Conservation (phyloP, 768 basidiomycete genomes). For the Rhizopogon vesiculosus region DNA sequence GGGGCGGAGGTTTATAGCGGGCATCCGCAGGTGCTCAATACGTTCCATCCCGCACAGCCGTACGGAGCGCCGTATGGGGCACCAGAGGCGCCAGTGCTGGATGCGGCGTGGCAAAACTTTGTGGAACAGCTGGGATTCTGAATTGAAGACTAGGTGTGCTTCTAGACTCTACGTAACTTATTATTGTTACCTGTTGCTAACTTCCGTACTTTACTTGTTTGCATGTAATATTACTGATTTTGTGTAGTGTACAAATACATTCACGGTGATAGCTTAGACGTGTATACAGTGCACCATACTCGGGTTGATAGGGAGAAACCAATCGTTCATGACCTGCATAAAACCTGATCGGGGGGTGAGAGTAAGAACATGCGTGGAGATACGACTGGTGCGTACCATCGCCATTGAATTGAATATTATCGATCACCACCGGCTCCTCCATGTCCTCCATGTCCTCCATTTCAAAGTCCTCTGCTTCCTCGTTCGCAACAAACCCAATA, state of each 20-base stretch:
- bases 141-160: neutral
- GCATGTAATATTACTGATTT: too few relatives aligned
- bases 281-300: conserved; percentile 22
- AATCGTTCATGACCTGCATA: conserved; percentile 14
- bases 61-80: conserved; percentile 4
- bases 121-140: conserved; percentile 62
- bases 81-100: conserved; percentile 35
- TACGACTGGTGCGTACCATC: neutral
- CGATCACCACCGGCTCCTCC: conserved; percentile 3
- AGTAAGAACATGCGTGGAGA: neutral
- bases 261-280: conserved; percentile 11
- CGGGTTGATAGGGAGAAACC: conserved; percentile 12
- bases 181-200: neutral
- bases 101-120: conserved; percentile 64
- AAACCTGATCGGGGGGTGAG: conserved; percentile 11
- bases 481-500: conserved; percentile 1
- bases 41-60: conserved; percentile 12
- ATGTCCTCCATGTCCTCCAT: conserved; percentile 8
- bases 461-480: neutral
- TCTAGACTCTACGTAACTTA: neutral
- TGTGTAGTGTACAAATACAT: neutral
- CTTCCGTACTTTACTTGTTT: neutral
- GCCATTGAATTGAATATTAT: neutral
- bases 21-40: conserved; percentile 10
- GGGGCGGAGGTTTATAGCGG: conserved; percentile 10